Percentiles rank a stretch among this genome's conserved stretches.
phyloP scores from a whole-genome alignment of 1,284 basidiomycete genomes.

The Chalciporus piperatoides region DNA sequence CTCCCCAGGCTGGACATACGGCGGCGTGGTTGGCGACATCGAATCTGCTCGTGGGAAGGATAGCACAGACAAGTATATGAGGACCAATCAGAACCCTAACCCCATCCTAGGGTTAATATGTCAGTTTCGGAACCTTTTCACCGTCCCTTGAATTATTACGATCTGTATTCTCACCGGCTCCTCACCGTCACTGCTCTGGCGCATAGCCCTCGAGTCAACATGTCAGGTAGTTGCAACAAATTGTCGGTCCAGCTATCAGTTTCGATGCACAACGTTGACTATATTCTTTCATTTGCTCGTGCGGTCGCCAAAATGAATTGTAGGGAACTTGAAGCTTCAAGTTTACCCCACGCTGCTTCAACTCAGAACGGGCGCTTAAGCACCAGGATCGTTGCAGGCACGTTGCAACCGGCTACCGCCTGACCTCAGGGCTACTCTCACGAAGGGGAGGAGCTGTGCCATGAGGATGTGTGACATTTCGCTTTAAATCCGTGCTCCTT shows the following conservation, averaged over 20 bases:
- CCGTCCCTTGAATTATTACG: not conserved
- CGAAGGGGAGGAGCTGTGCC: not conserved
- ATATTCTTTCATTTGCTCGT: not conserved
- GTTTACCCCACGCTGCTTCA: too few species aligned
- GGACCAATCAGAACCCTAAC: slow-evolving; percentile 23
- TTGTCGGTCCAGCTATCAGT: too few species aligned
- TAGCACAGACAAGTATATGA: not conserved
- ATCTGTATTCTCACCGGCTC: not conserved
- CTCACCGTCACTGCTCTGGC: too few species aligned
- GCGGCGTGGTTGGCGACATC: slow-evolving; percentile 40
- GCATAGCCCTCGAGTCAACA: too few species aligned
- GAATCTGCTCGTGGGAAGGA: slow-evolving; percentile 24
- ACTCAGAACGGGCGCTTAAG: too few species aligned
- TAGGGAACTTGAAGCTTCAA: too few species aligned
- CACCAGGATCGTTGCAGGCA: not conserved
- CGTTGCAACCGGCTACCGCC: not conserved
- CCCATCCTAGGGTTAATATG: slow-evolving; percentile 14
- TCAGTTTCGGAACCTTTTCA: not conserved
- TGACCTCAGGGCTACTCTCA: slow-evolving; percentile 1
- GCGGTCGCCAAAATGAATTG: too few species aligned
- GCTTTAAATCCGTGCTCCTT: too few species aligned
- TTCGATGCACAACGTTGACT: not conserved
- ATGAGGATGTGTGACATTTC: not conserved
- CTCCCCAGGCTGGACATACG: slow-evolving; percentile 69
- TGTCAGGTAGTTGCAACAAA: too few species aligned